Base-by-base conservation (phyloP, 768 basidiomycete species). In the Hydnum rufescens region DNA sequence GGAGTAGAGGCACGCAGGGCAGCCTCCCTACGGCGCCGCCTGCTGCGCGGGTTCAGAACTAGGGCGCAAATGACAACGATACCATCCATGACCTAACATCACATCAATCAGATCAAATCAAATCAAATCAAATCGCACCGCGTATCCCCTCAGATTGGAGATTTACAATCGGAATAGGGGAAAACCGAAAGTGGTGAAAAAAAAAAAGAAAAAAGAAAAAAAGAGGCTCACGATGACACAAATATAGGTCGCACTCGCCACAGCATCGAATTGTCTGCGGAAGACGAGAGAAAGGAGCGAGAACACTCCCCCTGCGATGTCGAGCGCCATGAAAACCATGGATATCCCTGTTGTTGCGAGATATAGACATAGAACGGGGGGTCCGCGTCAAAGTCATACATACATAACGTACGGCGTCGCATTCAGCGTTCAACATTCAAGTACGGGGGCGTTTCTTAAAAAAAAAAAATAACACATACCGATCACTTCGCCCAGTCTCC, bases 251-350 rank as follows among this genome's bases (percentile, higher is more conserved):
- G 78, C 65, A 3, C 71, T 73, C 1, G 80, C 81, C 22, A 81
- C 65, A 5, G 72, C 63, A 60, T 86, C 80, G 54, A 85, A 76
- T 5, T 72, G 59, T 3, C 64, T 62, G 57, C 77, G 75, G 66
- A 84, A 83, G 31, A 67, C 71, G n/a, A 86, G 69, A 26, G 79
- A 80, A 4, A 83, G 66, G 55, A 74, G 69, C 52, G 74, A 79
- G 65, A 84, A 84, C 2, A 86, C 63, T 3, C 75, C 80, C 29
- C 83, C 85, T 5, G 76, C 60, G 51, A 78, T 68, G 60, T 89
- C 85, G 49, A 87, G 69, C 5, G 64, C 57, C 67, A 87, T 77
- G 66, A 87, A 86, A 4, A 68, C 42, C 42, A 81, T 65, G 0
- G 78, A 82, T 50, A 89, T 75, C 4, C 85, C 84, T 23, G 74